Conservation (phyloP, 108 stramenopile genomes). For the Craspedostauros australis region DNA sequence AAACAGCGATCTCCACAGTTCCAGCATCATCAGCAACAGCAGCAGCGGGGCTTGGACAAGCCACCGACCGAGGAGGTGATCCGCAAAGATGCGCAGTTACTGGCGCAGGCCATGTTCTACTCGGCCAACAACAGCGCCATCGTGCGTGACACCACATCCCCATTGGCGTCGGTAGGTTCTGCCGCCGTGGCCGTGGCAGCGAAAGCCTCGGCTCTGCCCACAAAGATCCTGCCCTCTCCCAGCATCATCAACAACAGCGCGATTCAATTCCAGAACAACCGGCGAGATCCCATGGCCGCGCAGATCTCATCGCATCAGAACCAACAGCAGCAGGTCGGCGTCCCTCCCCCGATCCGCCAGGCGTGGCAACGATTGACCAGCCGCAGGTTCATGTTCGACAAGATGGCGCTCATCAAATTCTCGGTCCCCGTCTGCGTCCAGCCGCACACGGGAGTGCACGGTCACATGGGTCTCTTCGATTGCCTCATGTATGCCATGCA, state of each 20-base stretch:
- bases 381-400: slow-evolving; percentile 54
- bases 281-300: too few species aligned
- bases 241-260: too few species aligned
- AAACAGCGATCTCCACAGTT: slow-evolving; percentile 19
- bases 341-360: slow-evolving; percentile 31
- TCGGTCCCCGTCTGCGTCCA: slow-evolving; percentile 52
- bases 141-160: background rate
- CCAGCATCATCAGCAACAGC: background rate
- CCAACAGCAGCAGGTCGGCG: background rate
- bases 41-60: background rate
- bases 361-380: slow-evolving; percentile 40
- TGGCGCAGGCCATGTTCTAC: slow-evolving; percentile 36
- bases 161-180: too few species aligned
- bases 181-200: too few species aligned
- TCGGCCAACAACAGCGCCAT: slow-evolving; percentile 1
- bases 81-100: slow-evolving; percentile 9
- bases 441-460: slow-evolving; percentile 63
- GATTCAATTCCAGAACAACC: too few species aligned
- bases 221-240: too few species aligned
- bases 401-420: slow-evolving; percentile 39
- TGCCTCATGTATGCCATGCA: slow-evolving; percentile 66
- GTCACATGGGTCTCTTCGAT: slow-evolving; percentile 80
- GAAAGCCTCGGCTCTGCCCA: too few species aligned
- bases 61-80: slow-evolving; percentile 2
- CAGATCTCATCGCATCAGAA: too few species aligned